Conservation (phyloP, 768 basidiomycete species). For the Boletus rubescentipes region DNA sequence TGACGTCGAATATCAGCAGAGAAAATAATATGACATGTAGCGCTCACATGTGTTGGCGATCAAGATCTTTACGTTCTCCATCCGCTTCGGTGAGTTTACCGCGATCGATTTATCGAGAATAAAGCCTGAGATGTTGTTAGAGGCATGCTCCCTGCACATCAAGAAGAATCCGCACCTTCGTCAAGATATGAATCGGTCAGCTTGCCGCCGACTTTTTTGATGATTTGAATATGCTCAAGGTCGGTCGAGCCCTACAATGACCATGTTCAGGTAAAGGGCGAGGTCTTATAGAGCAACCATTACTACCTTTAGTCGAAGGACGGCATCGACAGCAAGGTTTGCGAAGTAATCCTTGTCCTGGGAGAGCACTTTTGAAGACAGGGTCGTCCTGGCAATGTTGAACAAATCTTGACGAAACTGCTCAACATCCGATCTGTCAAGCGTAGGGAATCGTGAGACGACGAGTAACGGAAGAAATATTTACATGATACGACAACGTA, state of each 20-base stretch:
- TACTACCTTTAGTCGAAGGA: constrained; percentile 80
- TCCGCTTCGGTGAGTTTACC: constrained; percentile 89
- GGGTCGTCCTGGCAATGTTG: constrained; percentile 94
- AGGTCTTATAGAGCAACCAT: neutral
- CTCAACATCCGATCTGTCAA: constrained; percentile 60
- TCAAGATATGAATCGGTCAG: constrained; percentile 97
- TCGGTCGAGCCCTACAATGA: constrained; percentile 83
- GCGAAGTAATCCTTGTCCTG: constrained; percentile 99
- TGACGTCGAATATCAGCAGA: neutral
- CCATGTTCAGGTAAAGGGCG: neutral
- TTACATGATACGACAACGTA: constrained; percentile 38
- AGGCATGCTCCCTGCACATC: neutral
- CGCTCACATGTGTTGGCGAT: constrained; percentile 96
- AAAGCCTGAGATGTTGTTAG: constrained; percentile 59
- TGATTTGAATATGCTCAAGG: constrained; percentile 97
- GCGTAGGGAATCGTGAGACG: neutral
- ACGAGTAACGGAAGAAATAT: neutral
- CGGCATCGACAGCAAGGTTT: constrained; percentile 96
- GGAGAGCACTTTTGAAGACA: constrained; percentile 93
- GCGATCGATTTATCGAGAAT: constrained; percentile 96
- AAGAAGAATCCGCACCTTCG: constrained; percentile 58
- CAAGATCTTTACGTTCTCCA: constrained; percentile 93
- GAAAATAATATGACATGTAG: neutral
- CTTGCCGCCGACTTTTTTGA: constrained; percentile 99
- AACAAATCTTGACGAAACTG: constrained; percentile 88